Percentiles rank a stretch among this genome's conserved stretches.
Evolutionary conservation across 164 flowering plant genomes (phyloP).

Genomic region (Warburgia ugandensis): DNA sequence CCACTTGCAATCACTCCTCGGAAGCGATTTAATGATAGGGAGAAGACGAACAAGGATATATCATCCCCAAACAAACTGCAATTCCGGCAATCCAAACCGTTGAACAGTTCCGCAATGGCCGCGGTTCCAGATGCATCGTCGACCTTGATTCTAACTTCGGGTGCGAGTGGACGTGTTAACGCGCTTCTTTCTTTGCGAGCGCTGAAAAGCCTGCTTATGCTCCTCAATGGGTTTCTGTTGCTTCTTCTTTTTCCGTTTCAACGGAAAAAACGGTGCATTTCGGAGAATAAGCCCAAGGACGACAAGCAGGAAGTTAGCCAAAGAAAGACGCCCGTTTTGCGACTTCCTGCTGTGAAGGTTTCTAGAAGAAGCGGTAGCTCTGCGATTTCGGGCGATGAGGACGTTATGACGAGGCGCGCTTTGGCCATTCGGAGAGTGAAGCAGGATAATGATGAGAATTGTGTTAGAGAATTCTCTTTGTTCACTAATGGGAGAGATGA

Average conservation of each 20-base stretch:
- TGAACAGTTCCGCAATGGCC: conserved; percentile 5
- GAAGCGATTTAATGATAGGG: no score
- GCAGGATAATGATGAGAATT: conserved; percentile 23
- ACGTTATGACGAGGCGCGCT: conserved; percentile 41
- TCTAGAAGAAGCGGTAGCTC: conserved; percentile 15
- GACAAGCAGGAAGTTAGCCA: conserved; percentile 18
- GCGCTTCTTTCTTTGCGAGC: conserved; percentile 45
- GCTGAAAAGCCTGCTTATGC: conserved; percentile 26
- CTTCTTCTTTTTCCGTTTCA: conserved; percentile 40
- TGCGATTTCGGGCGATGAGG: conserved; percentile 31
- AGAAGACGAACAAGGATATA: no score
- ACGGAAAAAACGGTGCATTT: conserved; percentile 13
- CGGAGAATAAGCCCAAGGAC: no score
- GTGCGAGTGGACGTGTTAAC: conserved; percentile 55
- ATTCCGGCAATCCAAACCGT: not conserved
- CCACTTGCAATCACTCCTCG: no score
- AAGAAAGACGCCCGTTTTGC: conserved; percentile 18
- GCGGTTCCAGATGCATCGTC: conserved; percentile 10
- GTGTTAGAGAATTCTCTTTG: conserved; percentile 33
- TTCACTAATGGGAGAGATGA: conserved; percentile 43
- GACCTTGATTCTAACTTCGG: conserved; percentile 48
- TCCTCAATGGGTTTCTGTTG: conserved; percentile 34
- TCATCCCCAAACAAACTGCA: not conserved
- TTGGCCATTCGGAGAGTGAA: conserved; percentile 42
- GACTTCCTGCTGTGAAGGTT: conserved; percentile 27